Evolutionary conservation across 257 asterid genomes (phyloP).

Genomic region (Scutellaria baicalensis): DNA sequence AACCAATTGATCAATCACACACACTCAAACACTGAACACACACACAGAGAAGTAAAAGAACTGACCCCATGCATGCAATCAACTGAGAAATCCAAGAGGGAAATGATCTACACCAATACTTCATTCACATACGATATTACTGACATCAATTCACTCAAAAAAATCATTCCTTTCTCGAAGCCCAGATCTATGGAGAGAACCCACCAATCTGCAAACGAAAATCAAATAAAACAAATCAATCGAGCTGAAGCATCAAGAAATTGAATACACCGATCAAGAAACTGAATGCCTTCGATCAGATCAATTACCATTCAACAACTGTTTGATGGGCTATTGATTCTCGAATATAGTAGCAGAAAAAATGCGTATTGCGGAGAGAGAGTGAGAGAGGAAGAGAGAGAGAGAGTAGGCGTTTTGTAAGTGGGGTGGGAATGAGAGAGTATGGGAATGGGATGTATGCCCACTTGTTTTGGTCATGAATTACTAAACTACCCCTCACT

Average conservation of each 20-base stretch:
- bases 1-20: conserved; percentile 10
- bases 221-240: neutral
- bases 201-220: conserved; percentile 21
- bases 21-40: neutral
- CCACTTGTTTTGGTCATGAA: conserved; percentile 8
- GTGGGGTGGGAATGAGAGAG: conserved; percentile 4
- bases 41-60: conserved; percentile 18
- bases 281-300: conserved; percentile 14
- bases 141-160: conserved; percentile 15
- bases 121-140: conserved; percentile 24
- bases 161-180: conserved; percentile 19
- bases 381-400: conserved; percentile 10
- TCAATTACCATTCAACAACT: conserved; percentile 9
- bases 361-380: neutral
- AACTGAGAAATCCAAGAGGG: conserved; percentile 49
- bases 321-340: conserved; percentile 17
- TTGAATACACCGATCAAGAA: neutral
- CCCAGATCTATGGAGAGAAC: conserved; percentile 33
- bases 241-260: neutral
- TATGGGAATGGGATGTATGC: conserved; percentile 2
- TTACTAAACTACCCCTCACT: conserved; percentile 15
- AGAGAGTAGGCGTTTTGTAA: neutral
- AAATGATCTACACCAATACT: conserved; percentile 33
- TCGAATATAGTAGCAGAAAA: conserved; percentile 13
- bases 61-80: conserved; percentile 93